A percentile compares a stretch with the other conserved stretches of the same genome.
These are phyloP conservation scores for Mucor saturninus DNA, from an alignment of 371 early-diverging fungal genomes.

Conservation along the genomic window DNA sequence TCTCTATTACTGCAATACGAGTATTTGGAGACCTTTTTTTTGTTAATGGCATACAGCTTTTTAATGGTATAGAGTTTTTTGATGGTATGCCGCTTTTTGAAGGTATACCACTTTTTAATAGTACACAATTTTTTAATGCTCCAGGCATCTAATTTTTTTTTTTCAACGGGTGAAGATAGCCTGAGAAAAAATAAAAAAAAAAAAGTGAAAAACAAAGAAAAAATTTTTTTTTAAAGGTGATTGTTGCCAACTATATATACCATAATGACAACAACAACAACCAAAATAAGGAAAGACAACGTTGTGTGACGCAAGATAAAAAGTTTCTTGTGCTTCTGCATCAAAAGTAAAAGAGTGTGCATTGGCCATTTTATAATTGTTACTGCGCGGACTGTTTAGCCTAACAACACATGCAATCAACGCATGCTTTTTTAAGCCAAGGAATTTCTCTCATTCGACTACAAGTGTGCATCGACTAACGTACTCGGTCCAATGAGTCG, in stretches of 20 bases:
- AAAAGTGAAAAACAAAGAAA: constrained; percentile 13
- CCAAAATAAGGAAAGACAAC: constrained; percentile 12
- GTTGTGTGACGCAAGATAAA: neutral
- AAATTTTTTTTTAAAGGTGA: constrained; percentile 3
- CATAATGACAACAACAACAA: constrained; percentile 13
- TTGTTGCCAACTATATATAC: neutral
- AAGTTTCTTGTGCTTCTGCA: neutral
- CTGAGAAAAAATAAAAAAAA: constrained; percentile 2
- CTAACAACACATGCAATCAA: neutral
- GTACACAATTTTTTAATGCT: no score
- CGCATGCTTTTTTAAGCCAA: neutral
- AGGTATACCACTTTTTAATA: no score
- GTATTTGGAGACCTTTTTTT: constrained; percentile 8
- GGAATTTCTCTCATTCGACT: neutral
- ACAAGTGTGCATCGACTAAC: neutral
- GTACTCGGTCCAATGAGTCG: neutral
- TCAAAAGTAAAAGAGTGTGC: constrained; percentile 8
- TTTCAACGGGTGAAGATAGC: neutral
- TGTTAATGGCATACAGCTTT: neutral
- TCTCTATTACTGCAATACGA: constrained; percentile 29
- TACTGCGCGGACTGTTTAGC: neutral
- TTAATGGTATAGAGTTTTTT: neutral
- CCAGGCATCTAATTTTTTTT: no score
- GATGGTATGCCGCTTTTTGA: neutral
- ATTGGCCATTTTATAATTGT: constrained; percentile 13